Percentiles rank a stretch among this genome's conserved stretches.
phyloP scores from a whole-genome alignment of 306 rosid species.

The Quercus robur region DNA sequence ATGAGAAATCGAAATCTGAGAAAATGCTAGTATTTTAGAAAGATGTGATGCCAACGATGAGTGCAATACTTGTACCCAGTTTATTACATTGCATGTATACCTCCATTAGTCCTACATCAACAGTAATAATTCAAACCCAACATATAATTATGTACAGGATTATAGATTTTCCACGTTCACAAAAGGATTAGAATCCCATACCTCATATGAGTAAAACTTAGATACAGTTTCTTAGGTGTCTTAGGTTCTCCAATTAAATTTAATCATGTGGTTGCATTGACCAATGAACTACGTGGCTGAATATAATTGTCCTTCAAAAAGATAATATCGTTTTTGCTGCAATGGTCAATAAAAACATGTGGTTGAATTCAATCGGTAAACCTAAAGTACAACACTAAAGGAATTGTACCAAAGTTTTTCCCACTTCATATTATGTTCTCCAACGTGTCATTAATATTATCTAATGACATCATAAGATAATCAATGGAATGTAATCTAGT shows the following conservation, averaged over 20 bases:
- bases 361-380: too few relatives aligned
- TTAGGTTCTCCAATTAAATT: too few relatives aligned
- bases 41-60: background rate
- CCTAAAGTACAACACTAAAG: too few relatives aligned
- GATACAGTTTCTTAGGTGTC: too few relatives aligned
- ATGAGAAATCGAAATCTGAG: slow-evolving; percentile 95
- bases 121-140: background rate
- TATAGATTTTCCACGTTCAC: background rate
- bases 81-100: background rate
- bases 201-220: background rate
- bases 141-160: background rate
- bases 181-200: background rate
- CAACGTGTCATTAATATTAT: background rate
- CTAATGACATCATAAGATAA: background rate
- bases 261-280: too few relatives aligned
- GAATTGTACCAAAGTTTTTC: too few relatives aligned
- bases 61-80: background rate
- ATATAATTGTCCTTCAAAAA: too few relatives aligned
- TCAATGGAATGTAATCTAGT: background rate
- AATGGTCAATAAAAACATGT: too few relatives aligned
- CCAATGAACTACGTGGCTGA: too few relatives aligned
- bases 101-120: background rate
- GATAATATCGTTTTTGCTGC: too few relatives aligned
- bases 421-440: background rate
- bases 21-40: slow-evolving; percentile 36